Conservation (phyloP, 1,284 basidiomycete genomes). For the Malassezia restricta region DNA sequence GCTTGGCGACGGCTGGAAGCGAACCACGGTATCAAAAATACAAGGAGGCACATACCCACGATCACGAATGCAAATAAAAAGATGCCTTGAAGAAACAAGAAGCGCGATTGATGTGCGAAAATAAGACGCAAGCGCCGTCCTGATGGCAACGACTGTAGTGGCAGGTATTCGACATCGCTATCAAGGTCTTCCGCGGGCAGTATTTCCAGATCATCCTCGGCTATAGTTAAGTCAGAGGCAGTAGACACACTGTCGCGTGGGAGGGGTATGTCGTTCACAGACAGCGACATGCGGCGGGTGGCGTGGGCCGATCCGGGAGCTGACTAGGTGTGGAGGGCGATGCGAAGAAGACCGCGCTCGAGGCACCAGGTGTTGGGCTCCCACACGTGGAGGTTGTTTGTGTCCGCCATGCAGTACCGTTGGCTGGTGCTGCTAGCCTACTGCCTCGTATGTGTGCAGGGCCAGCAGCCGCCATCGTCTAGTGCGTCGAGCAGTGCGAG, state of each 20-base stretch:
- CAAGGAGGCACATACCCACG: conserved; percentile 1
- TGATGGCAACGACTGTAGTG: background rate
- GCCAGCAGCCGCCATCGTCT: background rate
- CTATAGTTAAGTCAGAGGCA: conserved; percentile 8
- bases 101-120: background rate
- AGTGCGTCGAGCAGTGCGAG: background rate
- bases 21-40: conserved; percentile 10
- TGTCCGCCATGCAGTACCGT: too few relatives aligned
- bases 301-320: too few relatives aligned
- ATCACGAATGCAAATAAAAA: background rate
- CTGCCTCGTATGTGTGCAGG: background rate
- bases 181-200: too few relatives aligned
- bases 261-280: background rate
- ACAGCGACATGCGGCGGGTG: too few relatives aligned
- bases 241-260: conserved; percentile 13
- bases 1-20: background rate
- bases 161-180: background rate
- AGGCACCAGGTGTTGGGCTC: too few relatives aligned
- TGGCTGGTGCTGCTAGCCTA: background rate
- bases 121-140: background rate
- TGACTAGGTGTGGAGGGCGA: too few relatives aligned
- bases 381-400: too few relatives aligned
- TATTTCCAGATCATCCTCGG: background rate
- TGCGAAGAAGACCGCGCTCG: too few relatives aligned
- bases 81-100: background rate